A percentile compares a stretch with the other conserved stretches of the same genome.
phyloP scores from a whole-genome alignment of 2,329 filamentous ascomycete species.

The Fusarium irregulare region DNA sequence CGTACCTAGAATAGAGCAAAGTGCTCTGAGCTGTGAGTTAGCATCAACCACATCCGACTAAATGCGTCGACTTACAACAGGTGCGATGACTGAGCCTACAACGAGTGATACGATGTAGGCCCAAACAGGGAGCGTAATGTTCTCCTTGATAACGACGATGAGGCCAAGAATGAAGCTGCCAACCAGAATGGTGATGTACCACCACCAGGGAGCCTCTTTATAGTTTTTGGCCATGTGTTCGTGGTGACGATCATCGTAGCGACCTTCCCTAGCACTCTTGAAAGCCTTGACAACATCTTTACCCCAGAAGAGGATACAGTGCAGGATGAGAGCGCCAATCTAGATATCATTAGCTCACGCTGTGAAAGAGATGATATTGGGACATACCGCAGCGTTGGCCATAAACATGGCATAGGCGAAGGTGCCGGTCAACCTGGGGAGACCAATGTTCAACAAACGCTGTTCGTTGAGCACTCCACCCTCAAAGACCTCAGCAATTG shows the following conservation, averaged over 20 bases:
- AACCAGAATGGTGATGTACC: slow-evolving; percentile 57
- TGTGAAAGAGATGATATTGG: fast-evolving
- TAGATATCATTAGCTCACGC: slow-evolving; percentile 31
- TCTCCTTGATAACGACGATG: slow-evolving; percentile 58
- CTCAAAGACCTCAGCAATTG: slow-evolving; percentile 54
- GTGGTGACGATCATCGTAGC: slow-evolving; percentile 63
- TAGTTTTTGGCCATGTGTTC: slow-evolving; percentile 64
- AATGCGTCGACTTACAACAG: slow-evolving; percentile 53
- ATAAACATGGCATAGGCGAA: slow-evolving; percentile 67
- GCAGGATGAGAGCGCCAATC: slow-evolving; percentile 66
- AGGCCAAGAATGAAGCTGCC: slow-evolving; percentile 60
- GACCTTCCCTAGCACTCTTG: slow-evolving; percentile 57
- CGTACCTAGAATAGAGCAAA: slow-evolving; percentile 63
- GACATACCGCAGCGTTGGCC: slow-evolving; percentile 65
- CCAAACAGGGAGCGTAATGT: slow-evolving; percentile 61
- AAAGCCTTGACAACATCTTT: slow-evolving; percentile 61
- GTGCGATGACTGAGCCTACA: slow-evolving; percentile 60
- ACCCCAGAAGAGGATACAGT: slow-evolving; percentile 67
- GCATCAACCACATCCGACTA: fast-evolving
- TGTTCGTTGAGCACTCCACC: slow-evolving; percentile 54
- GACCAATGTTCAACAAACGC: slow-evolving; percentile 56
- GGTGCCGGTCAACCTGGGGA: slow-evolving; percentile 60
- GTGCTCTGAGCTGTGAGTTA: slow-evolving; percentile 55
- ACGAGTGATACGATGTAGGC: slow-evolving; percentile 59
- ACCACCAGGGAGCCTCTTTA: slow-evolving; percentile 62